phyloP scores from a whole-genome alignment of 2,329 filamentous ascomycete genomes.

The Nigrospora oryzae region DNA sequence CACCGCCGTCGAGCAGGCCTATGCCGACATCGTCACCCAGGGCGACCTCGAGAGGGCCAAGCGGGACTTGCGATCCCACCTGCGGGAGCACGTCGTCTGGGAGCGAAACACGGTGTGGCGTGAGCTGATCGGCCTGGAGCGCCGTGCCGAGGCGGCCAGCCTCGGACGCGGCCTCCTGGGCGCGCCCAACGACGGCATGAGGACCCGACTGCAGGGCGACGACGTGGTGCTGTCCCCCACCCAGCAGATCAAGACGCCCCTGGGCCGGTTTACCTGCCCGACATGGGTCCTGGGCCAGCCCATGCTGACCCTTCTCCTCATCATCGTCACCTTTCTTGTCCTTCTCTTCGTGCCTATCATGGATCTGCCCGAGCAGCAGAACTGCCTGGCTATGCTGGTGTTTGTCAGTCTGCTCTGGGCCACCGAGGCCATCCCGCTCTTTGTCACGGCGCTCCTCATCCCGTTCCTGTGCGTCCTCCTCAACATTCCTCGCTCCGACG shows the following conservation, averaged over 20 bases:
- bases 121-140: constrained; percentile 96
- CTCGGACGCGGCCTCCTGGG: constrained; percentile 81
- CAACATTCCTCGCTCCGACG: constrained; percentile 72
- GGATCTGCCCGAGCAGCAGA: constrained; percentile 83
- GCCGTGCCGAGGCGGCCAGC: constrained; percentile 88
- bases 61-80: constrained; percentile 79
- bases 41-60: constrained; percentile 71
- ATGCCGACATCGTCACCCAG: constrained; percentile 73
- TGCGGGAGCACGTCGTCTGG: constrained; percentile 97
- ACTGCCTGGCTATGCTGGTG: constrained; percentile 86
- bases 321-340: constrained; percentile 64
- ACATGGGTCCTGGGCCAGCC: constrained; percentile 77
- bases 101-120: constrained; percentile 98
- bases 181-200: constrained; percentile 57
- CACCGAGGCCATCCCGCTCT: constrained; percentile 94
- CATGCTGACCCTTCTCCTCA: constrained; percentile 66
- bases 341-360: constrained; percentile 75
- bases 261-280: constrained; percentile 70
- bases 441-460: constrained; percentile 89
- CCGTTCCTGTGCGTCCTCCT: constrained; percentile 88
- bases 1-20: constrained; percentile 65
- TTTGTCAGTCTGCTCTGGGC: constrained; percentile 95
- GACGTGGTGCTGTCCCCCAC: constrained; percentile 53
- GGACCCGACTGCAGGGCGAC: constrained; percentile 75
- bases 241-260: constrained; percentile 68